phyloP scores from a whole-genome alignment of 192 early-diverging fungal species.

The Linnemannia schmuckeri region DNA sequence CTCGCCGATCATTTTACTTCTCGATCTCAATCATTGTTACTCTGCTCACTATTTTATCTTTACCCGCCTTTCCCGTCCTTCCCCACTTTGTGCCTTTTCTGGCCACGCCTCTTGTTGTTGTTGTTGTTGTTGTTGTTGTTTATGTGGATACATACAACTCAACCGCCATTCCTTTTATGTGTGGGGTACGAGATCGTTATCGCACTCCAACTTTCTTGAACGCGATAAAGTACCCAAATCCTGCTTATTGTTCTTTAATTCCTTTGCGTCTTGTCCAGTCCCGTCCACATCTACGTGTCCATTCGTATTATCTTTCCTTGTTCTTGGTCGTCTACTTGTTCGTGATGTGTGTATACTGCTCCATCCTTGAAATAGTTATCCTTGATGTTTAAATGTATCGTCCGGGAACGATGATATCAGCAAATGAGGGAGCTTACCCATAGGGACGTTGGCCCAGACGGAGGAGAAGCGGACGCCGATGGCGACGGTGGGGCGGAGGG shows the following conservation, averaged over 20 bases:
- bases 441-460: conserved; percentile 70
- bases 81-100: conserved; percentile 10
- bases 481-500: conserved; percentile 51
- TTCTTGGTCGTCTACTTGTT: too few species aligned
- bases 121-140: not conserved
- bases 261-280: not conserved
- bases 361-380: not conserved
- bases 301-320: not conserved
- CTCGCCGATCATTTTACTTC: not conserved
- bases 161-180: conserved; percentile 7
- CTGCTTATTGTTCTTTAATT: not conserved
- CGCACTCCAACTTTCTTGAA: not conserved
- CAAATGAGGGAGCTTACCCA: conserved; percentile 53
- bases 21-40: not conserved
- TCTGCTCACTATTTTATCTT: not conserved
- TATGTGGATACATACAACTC: not conserved
- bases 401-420: not conserved
- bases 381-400: not conserved
- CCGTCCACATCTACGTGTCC: not conserved
- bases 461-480: conserved; percentile 57
- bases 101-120: not conserved
- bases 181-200: not conserved
- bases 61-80: not conserved
- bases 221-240: not conserved
- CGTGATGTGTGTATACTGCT: too few species aligned